These are phyloP conservation scores for Lactifluus piperatus DNA, from an alignment of 768 basidiomycete species.

Conservation along the genomic window DNA sequence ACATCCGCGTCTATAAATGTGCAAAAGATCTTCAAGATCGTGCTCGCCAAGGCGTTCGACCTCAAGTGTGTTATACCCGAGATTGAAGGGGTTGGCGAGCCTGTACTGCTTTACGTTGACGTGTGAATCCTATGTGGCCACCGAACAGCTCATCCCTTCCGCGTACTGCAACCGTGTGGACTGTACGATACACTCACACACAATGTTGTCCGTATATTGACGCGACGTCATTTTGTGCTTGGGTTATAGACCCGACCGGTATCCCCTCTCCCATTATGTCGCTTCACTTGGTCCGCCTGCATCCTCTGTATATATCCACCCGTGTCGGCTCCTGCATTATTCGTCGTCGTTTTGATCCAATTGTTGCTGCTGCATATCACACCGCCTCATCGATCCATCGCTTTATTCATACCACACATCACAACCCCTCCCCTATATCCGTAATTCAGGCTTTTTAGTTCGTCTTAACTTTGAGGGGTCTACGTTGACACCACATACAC, in stretches of 20 bases:
- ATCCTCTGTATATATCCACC: conserved; percentile 13
- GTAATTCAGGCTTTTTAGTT: conserved; percentile 17
- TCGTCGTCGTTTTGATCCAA: conserved; percentile 16
- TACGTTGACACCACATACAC: conserved; percentile 6
- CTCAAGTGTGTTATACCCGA: conserved; percentile 98
- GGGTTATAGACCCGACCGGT: neutral
- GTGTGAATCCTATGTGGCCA: conserved; percentile 33
- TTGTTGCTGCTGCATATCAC: conserved; percentile 21
- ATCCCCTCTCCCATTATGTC: neutral
- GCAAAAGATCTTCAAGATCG: conserved; percentile 99
- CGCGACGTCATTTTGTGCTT: neutral
- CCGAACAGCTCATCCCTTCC: neutral
- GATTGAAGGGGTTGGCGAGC: conserved; percentile 95
- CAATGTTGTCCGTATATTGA: conserved; percentile 5
- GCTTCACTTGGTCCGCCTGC: neutral
- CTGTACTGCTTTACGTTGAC: conserved; percentile 89
- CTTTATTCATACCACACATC: conserved; percentile 15
- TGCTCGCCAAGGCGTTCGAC: conserved; percentile 94
- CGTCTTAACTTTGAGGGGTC: conserved; percentile 9
- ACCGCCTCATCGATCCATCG: conserved; percentile 14
- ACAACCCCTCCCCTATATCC: conserved; percentile 10
- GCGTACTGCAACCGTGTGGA: neutral
- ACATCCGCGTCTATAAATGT: conserved; percentile 99
- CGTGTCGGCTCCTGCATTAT: conserved; percentile 10
- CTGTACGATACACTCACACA: conserved; percentile 11